Evolutionary conservation across 768 basidiomycete genomes (phyloP).

Genomic region (Thelephora aurantiotincta): DNA sequence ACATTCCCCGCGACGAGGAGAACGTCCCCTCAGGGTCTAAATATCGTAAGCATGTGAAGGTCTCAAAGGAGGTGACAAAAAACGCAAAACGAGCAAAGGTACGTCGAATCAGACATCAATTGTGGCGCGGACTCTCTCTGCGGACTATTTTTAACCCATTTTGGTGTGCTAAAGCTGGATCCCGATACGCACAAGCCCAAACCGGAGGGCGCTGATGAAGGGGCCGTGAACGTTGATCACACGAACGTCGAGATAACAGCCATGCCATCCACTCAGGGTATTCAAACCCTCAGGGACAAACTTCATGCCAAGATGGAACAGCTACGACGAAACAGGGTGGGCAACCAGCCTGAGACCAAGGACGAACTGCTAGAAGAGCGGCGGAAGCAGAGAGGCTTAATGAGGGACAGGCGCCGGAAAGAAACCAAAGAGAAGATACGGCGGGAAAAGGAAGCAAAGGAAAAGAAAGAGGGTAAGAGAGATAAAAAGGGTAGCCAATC

Average conservation of each 20-base stretch:
- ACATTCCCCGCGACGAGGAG: constrained; percentile 57
- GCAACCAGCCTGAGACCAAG: constrained; percentile 38
- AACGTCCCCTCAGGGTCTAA: constrained; percentile 44
- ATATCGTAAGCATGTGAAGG: constrained; percentile 80
- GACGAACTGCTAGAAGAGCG: constrained; percentile 79
- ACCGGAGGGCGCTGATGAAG: constrained; percentile 16
- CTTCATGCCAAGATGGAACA: constrained; percentile 60
- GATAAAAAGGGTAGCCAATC: constrained; percentile 9
- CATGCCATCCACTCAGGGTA: constrained; percentile 50
- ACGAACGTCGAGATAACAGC: constrained; percentile 29
- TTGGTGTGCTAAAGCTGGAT: constrained; percentile 51
- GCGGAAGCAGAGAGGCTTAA: constrained; percentile 56
- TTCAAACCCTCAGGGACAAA: constrained; percentile 52
- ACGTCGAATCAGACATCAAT: not conserved
- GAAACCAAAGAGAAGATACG: constrained; percentile 76
- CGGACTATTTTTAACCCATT: too few relatives aligned
- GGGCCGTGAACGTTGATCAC: constrained; percentile 13
- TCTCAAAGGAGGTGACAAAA: constrained; percentile 79
- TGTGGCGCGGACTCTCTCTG: too few relatives aligned
- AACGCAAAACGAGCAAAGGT: constrained; percentile 86
- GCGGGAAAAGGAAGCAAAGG: constrained; percentile 44
- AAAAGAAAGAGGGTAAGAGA: constrained; percentile 24
- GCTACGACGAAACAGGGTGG: constrained; percentile 32
- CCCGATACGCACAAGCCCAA: constrained; percentile 30
- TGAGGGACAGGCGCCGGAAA: constrained; percentile 76